Base-by-base conservation (phyloP, 192 early-diverging fungal species). In the Rhizophlyctis rosea region DNA sequence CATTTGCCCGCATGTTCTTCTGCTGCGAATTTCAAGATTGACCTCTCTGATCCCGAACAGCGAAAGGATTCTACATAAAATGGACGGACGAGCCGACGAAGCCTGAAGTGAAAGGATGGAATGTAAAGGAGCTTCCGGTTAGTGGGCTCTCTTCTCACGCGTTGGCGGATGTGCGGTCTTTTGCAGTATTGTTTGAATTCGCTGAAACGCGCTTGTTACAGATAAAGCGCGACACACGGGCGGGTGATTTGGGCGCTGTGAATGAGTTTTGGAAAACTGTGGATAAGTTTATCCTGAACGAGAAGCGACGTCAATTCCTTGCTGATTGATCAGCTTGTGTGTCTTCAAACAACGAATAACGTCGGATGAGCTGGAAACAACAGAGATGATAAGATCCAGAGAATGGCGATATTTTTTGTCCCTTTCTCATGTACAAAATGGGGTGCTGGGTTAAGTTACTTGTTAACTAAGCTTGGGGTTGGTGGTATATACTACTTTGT, bases 191-290 rank as follows among this genome's bases (percentile, higher is more conserved):
- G 29, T 50, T 31, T n/a, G 11, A 30, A 44, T 64, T 9, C 54
- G 4, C 35, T 34, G 30, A 11, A n/a, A 62, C 39, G 47, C 0
- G n/a, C 11, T 74, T 50, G 13, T 27, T 25, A n/a, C 52, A 81
- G 76, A 76, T 85, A 31, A 54, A 79, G 32, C 65, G 76, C n/a
- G 53, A 33, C 24, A 64, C 62, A 50, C 57, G 83, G 33, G 75
- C 83, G 58, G 59, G 74, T 64, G 83, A 85, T 57, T 59, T 61
- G 44, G 69, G 70, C 31, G 70, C 70, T 2, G 78, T 85, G 7
- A 67, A 71, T 61, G 65, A 76, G 18, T 83, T 85, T 61, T 85
- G 83, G 83, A 52, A 76, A 18, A 34, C 57, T 2, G 54, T 85
- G 7, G 79, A 85, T 30, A 31, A 36, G 1, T 79, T 69, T 35